These are phyloP conservation scores for Pythium monospermum DNA, from an alignment of 352 stramenopile species.

Conservation along the genomic window DNA sequence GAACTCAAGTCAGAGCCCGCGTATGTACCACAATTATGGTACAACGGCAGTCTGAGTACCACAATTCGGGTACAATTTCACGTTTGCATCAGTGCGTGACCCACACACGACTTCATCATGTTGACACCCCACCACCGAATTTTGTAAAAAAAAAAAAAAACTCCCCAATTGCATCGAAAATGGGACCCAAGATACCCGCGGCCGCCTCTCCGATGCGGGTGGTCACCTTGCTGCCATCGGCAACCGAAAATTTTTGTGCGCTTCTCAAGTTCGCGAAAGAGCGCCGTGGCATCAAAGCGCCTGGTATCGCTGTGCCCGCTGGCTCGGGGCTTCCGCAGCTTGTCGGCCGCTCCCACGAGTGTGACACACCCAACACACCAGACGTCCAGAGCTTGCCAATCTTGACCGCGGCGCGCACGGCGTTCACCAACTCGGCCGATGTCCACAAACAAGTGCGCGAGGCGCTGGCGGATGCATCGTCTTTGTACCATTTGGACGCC, in stretches of 20 bases:
- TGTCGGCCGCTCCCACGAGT: conserved; percentile 72
- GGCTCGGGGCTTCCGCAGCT: conserved; percentile 29
- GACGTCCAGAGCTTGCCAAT: conserved; percentile 39
- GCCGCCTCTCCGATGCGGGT: conserved; percentile 43
- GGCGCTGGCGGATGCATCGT: conserved; percentile 39
- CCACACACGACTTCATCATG: no score
- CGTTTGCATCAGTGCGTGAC: no score
- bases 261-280: conserved; percentile 26
- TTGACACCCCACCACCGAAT: no score
- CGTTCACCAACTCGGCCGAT: conserved; percentile 60
- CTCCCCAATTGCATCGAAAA: no score
- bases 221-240: conserved; percentile 63
- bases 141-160: no score
- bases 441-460: conserved; percentile 60
- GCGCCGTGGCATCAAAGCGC: conserved; percentile 1
- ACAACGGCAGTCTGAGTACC: no score
- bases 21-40: no score
- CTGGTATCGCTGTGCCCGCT: background rate
- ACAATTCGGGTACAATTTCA: no score
- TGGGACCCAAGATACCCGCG: conserved; percentile 2
- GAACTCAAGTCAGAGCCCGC: no score
- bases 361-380: conserved; percentile 39
- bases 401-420: conserved; percentile 51
- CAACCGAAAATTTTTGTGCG: conserved; percentile 57
- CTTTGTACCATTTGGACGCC: conserved; percentile 59